These are phyloP conservation scores for Grammothele lineata DNA, from an alignment of 768 basidiomycete species.

Conservation along the genomic window DNA sequence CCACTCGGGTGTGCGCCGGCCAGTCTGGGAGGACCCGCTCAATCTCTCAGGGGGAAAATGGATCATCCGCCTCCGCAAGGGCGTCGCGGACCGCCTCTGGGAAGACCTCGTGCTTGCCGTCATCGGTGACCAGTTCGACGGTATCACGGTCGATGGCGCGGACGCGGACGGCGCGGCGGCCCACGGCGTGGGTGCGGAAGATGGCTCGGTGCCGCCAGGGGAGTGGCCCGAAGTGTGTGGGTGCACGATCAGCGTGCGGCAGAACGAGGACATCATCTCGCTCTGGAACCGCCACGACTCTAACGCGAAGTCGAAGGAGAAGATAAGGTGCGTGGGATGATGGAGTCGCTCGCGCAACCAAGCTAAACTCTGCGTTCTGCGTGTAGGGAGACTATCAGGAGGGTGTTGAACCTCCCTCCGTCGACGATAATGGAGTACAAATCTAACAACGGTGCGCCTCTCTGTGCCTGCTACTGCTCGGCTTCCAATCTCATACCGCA, in stretches of 20 bases:
- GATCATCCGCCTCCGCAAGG: constrained; percentile 91
- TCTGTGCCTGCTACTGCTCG: neutral
- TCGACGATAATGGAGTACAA: constrained; percentile 92
- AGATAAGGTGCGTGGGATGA: constrained; percentile 60
- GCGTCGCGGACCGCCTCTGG: constrained; percentile 87
- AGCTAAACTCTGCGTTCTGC: constrained; percentile 3
- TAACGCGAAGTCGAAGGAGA: constrained; percentile 71
- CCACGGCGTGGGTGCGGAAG: constrained; percentile 21
- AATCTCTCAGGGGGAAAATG: constrained; percentile 90
- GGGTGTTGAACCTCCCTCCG: constrained; percentile 69
- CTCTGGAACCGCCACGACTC: constrained; percentile 87
- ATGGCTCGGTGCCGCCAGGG: constrained; percentile 18
- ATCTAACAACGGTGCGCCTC: constrained; percentile 73
- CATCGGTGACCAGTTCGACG: constrained; percentile 85
- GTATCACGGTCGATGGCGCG: too few species aligned
- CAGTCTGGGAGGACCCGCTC: constrained; percentile 94
- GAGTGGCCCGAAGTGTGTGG: constrained; percentile 88
- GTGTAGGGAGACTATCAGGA: constrained; percentile 72
- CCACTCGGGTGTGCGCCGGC: constrained; percentile 77
- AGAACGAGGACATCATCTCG: constrained; percentile 91
- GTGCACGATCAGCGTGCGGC: constrained; percentile 89
- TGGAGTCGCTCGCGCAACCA: neutral
- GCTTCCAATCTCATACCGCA: constrained; percentile 1
- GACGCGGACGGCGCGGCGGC: constrained; percentile 31
- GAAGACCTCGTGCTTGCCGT: constrained; percentile 85